Percentiles rank a stretch among this genome's conserved stretches.
Evolutionary conservation across 1,284 basidiomycete genomes (phyloP).

Genomic region (Vanrija pseudolonga): DNA sequence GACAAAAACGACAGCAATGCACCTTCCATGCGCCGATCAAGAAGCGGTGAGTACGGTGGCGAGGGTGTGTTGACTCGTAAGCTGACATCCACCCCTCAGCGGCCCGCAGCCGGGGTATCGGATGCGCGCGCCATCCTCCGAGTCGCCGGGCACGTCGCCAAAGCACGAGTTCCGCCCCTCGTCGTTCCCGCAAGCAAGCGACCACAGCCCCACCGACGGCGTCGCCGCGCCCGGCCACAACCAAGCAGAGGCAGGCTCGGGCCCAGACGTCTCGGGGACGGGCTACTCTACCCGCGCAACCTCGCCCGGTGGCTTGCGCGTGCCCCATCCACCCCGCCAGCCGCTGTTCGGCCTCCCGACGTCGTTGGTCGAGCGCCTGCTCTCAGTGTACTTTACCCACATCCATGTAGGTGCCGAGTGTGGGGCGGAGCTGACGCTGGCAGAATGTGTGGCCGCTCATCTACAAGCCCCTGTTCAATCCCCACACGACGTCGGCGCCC

Average conservation of each 20-base stretch:
- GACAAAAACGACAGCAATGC: conserved; percentile 23
- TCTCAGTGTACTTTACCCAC: conserved; percentile 41
- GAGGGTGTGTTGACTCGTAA: background rate
- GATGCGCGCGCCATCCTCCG: conserved; percentile 2
- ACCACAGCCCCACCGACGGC: too few relatives aligned
- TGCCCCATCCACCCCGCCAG: background rate
- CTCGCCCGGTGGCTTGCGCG: too few relatives aligned
- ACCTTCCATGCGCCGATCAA: conserved; percentile 24
- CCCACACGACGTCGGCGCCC: conserved; percentile 25
- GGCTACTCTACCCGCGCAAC: too few relatives aligned
- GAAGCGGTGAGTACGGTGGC: conserved; percentile 22
- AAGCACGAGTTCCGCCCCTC: too few relatives aligned
- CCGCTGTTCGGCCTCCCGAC: conserved; percentile 24
- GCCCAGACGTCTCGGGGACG: too few relatives aligned
- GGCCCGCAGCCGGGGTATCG: conserved; percentile 10
- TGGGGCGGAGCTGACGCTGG: background rate
- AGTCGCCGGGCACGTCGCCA: background rate
- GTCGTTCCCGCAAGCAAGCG: too few relatives aligned
- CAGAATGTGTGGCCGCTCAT: conserved; percentile 48
- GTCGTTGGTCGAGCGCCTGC: conserved; percentile 28
- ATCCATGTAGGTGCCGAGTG: conserved; percentile 27
- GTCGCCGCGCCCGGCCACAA: too few relatives aligned
- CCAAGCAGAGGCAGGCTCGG: too few relatives aligned
- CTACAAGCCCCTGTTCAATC: conserved; percentile 43
- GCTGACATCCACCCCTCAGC: background rate